phyloP scores from a whole-genome alignment of 1,284 basidiomycete genomes.

The Vanrija sp. region DNA sequence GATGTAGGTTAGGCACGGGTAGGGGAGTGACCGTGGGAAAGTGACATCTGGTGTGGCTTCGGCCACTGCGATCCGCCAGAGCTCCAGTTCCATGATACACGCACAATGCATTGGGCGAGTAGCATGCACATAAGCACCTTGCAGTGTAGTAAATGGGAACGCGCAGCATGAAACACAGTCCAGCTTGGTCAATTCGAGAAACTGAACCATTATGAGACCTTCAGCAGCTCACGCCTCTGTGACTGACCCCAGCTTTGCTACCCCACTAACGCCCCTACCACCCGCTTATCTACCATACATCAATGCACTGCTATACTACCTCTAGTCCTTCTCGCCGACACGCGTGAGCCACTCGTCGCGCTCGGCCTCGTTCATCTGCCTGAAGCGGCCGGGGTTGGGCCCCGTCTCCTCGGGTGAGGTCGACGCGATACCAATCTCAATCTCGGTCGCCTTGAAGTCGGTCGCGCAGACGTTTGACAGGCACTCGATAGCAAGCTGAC shows the following conservation, averaged over 20 bases:
- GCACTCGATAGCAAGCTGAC: constrained; percentile 87
- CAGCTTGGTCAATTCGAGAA: too few relatives aligned
- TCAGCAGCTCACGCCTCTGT: too few relatives aligned
- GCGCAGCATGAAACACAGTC: too few relatives aligned
- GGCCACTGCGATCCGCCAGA: too few relatives aligned
- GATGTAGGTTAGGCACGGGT: neutral
- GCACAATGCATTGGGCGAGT: too few relatives aligned
- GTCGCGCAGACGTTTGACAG: constrained; percentile 90
- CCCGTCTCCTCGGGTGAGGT: constrained; percentile 37
- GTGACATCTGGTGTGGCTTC: neutral
- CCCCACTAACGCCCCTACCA: neutral
- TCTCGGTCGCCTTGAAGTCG: constrained; percentile 73
- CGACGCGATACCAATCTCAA: constrained; percentile 55
- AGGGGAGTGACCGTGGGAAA: neutral
- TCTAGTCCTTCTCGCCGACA: constrained; percentile 87
- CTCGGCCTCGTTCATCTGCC: constrained; percentile 77
- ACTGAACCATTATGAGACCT: too few relatives aligned
- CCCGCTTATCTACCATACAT: constrained; percentile 5
- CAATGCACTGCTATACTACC: constrained; percentile 6
- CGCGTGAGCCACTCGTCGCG: constrained; percentile 79
- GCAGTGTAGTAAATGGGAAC: too few relatives aligned
- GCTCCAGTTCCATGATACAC: too few relatives aligned
- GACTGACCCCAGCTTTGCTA: neutral
- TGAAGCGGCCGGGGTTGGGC: constrained; percentile 61
- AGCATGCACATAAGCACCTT: too few relatives aligned